phyloP scores from a whole-genome alignment of 2,329 filamentous ascomycete species.

The Alternaria triticimaculans region DNA sequence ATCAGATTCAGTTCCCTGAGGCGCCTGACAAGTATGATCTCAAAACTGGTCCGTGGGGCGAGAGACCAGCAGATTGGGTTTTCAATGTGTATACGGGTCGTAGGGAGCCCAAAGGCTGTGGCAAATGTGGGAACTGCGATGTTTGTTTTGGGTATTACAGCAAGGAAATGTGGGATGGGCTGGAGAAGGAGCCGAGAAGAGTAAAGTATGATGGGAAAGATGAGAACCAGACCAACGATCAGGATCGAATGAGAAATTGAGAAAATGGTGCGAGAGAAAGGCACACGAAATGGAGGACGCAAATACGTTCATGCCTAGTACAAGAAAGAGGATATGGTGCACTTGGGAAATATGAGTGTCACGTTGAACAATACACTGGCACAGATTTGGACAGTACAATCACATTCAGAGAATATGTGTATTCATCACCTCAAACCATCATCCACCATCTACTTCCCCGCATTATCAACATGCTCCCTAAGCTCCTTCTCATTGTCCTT shows the following conservation, averaged over 20 bases:
- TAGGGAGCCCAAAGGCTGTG: constrained; percentile 10
- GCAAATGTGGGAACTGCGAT: constrained; percentile 15
- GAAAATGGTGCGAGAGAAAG: background rate
- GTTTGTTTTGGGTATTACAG: constrained; percentile 5
- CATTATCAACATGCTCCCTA: constrained; percentile 10
- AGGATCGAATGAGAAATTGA: background rate
- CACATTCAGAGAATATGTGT: background rate
- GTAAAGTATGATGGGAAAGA: background rate
- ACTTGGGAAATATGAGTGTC: background rate
- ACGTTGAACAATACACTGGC: background rate
- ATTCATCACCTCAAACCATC: background rate
- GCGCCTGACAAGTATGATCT: constrained; percentile 15
- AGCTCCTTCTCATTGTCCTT: constrained; percentile 7
- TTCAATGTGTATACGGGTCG: constrained; percentile 13
- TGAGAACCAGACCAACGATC: background rate
- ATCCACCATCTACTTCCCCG: background rate
- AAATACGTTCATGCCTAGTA: background rate
- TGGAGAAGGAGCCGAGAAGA: background rate
- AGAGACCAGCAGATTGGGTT: constrained; percentile 12
- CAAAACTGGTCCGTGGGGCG: constrained; percentile 7
- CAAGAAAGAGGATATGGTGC: background rate
- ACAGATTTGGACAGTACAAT: background rate
- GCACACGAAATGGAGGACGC: background rate
- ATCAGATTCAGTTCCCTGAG: constrained; percentile 3
- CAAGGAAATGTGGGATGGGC: constrained; percentile 10